A percentile compares a stretch with the other conserved stretches of the same genome.
Conservation (phyloP, 148 eudicot genomes). For the Rhododendron mucronatum region DNA sequence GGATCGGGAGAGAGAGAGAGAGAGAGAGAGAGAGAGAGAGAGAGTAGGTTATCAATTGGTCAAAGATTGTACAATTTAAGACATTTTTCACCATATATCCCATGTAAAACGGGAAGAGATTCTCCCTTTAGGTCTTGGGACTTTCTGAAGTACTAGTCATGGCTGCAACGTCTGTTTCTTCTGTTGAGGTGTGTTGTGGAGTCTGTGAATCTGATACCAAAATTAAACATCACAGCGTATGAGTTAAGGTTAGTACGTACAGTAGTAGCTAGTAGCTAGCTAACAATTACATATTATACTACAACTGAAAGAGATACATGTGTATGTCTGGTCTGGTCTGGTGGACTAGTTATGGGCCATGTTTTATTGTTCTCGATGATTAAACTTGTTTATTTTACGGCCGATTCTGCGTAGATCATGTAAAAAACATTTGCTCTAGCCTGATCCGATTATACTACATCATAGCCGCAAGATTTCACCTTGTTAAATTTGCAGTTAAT, state of each 20-base stretch:
- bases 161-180: slow-evolving; percentile 22
- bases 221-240: neutral
- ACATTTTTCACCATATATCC: neutral
- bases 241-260: neutral
- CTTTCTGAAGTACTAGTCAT: slow-evolving; percentile 19
- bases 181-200: slow-evolving; percentile 27
- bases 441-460: too few species aligned
- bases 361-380: too few species aligned
- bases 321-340: neutral
- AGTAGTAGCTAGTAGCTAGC: too few species aligned
- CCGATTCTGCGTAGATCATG: too few species aligned
- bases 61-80: slow-evolving; percentile 9
- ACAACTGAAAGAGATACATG: neutral
- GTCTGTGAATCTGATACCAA: slow-evolving; percentile 29
- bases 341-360: too few species aligned
- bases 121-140: slow-evolving; percentile 10
- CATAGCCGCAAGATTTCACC: neutral
- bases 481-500: neutral
- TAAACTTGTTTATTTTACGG: too few species aligned
- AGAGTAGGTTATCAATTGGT: neutral
- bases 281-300: neutral
- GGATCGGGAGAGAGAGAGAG: neutral
- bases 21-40: neutral
- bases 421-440: too few species aligned
- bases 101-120: neutral